Base-by-base conservation (phyloP, 441 rosid species). In the Aleurites moluccanus region DNA sequence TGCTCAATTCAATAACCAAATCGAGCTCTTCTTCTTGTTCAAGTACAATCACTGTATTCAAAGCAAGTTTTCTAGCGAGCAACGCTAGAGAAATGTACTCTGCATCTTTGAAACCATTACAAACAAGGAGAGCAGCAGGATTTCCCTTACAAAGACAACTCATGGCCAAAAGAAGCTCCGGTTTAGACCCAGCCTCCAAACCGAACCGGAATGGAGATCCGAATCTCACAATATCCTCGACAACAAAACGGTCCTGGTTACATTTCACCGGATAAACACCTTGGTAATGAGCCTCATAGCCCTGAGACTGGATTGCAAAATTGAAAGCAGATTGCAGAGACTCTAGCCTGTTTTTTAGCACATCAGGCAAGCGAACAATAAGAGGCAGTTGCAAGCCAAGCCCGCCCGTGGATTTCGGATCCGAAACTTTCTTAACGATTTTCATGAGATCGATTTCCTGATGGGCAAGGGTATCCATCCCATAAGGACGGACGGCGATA, bases 211-310 rank as follows among this genome's bases (percentile, higher is more conserved):
- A 92, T 13, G 78, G 67, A 15, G 87, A 88, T 6, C 99, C 99
- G 61, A 91, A 92, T 57, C 72, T 81, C 62, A 94, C 98, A 25
- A 94, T 88, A 78, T 94, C 99, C 57, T 92, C 97, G 11, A 94
- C 89, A 7, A 94, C 89, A 64, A 87, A 94, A 25, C 96, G 88
- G 77, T 94, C 98, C 68, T 94, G 98, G 84, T 94, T 94, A 75
- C 98, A 94, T 83, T 94, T 94, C 67, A 94, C 99, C 0, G 98
- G 99, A 72, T 85, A 94, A 14, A 94, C 97, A 10, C 99, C 99
- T 81, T 94, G 98, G 86, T 92, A 94, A 74, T 86, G 97, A 66
- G 89, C 81, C 59, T 70, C 85, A 20, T 91, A 94, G 18, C 83
- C 84, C 42, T 83, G 89, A 27, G 86, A 79, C 64, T 82, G 88